Evolutionary conservation across 441 rosid species (phyloP).

Genomic region (Corymbia calophylla): DNA sequence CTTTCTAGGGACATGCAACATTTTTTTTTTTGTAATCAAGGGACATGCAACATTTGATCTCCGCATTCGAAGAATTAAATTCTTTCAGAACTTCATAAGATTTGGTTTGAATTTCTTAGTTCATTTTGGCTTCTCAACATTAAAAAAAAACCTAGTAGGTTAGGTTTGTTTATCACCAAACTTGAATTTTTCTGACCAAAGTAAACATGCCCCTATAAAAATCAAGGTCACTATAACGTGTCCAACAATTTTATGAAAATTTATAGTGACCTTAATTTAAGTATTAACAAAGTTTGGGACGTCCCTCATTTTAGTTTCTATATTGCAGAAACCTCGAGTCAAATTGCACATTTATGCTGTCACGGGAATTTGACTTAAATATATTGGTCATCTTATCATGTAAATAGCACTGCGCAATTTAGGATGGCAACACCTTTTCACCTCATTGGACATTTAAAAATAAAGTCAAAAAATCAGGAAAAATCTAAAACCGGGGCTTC

Average conservation of each 20-base stretch:
- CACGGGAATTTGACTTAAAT: neutral
- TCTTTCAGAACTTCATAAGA: neutral
- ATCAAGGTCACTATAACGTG: neutral
- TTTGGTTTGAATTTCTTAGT: neutral
- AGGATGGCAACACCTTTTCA: neutral
- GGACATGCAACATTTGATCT: neutral
- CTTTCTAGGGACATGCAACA: accelerated
- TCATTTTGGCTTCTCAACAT: neutral
- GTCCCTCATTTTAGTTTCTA: neutral
- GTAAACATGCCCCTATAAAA: neutral
- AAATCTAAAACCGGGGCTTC: neutral
- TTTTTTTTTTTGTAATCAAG: too few relatives aligned
- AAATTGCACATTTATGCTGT: neutral
- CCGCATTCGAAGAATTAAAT: too few relatives aligned
- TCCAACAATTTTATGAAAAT: neutral
- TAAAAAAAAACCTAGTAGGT: neutral
- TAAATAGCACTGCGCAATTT: neutral
- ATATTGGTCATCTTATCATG: neutral
- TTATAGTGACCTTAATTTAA: neutral
- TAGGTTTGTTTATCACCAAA: neutral
- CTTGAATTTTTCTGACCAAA: neutral
- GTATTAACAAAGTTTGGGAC: neutral
- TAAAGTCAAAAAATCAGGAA: neutral
- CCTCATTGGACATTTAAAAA: neutral
- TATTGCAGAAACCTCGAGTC: neutral